Evolutionary conservation across 2,329 filamentous ascomycete genomes (phyloP).

Genomic region (Allantophomopsis cytisporea): DNA sequence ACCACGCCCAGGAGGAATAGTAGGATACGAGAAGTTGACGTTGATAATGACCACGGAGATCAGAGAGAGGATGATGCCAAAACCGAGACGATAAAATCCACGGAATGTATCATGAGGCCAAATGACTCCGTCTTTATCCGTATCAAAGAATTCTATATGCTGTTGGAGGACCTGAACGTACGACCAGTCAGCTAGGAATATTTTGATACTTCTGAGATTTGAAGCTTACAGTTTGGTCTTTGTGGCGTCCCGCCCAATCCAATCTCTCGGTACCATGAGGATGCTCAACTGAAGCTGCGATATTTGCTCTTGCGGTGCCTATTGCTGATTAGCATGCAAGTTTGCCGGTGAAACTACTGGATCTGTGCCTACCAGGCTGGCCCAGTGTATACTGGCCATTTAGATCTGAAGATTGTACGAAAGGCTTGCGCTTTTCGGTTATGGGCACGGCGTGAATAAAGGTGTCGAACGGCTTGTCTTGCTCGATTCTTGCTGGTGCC

Average conservation of each 20-base stretch:
- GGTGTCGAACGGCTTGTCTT: constrained; percentile 3
- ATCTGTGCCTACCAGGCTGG: constrained; percentile 5
- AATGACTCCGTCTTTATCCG: constrained; percentile 35
- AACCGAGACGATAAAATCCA: constrained; percentile 31
- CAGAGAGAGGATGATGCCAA: constrained; percentile 25
- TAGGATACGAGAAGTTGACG: constrained; percentile 33
- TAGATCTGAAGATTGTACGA: constrained; percentile 2
- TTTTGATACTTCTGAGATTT: too few species aligned
- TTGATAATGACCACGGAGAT: constrained; percentile 33
- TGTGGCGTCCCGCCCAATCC: constrained; percentile 22
- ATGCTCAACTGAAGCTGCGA: constrained; percentile 22
- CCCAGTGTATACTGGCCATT: constrained; percentile 1
- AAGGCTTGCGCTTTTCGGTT: constrained; percentile 7
- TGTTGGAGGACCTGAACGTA: constrained; percentile 30
- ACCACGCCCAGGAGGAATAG: constrained; percentile 10
- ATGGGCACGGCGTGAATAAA: constrained; percentile 6
- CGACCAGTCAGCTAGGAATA: too few species aligned
- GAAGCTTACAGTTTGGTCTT: constrained; percentile 17
- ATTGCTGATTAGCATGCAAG: constrained; percentile 5
- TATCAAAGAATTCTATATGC: constrained; percentile 37
- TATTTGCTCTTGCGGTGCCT: constrained; percentile 25
- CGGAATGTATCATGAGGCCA: constrained; percentile 35
- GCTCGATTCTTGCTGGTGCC: background rate
- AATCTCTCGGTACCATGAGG: constrained; percentile 26
- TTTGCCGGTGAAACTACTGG: background rate